Evolutionary conservation across 2,329 filamentous ascomycete species (phyloP).

Genomic region (Zasmidium angulare): DNA sequence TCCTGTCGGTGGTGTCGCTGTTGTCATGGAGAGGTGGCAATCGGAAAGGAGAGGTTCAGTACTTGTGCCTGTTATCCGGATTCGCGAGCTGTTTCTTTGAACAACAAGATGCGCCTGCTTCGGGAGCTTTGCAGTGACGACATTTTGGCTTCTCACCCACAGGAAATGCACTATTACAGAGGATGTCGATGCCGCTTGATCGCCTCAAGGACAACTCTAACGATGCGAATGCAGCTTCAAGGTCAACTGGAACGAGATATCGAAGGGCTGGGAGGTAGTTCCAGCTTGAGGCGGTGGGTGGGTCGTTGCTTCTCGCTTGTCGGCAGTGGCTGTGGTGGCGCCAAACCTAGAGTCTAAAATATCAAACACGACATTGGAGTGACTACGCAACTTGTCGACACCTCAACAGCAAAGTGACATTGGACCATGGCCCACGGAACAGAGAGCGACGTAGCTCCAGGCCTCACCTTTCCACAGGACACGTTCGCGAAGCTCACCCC

Average conservation of each 20-base stretch:
- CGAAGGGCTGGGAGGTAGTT: too few relatives aligned
- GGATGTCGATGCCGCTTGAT: too few relatives aligned
- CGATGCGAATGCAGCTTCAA: too few relatives aligned
- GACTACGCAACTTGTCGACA: neutral
- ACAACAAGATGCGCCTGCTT: neutral
- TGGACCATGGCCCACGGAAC: constrained; percentile 3
- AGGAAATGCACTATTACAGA: too few relatives aligned
- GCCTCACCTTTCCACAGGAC: constrained; percentile 58
- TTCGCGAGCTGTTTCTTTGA: neutral
- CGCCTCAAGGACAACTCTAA: too few relatives aligned
- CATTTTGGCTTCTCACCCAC: neutral
- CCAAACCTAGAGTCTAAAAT: neutral
- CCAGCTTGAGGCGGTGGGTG: too few relatives aligned
- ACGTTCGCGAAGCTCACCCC: constrained; percentile 89
- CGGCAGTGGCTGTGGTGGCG: neutral
- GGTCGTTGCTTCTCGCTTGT: neutral
- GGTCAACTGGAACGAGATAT: too few relatives aligned
- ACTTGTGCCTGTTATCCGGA: neutral
- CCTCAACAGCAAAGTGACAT: neutral
- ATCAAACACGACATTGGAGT: neutral
- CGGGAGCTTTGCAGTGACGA: neutral
- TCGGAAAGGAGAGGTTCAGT: neutral
- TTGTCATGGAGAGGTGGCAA: too few relatives aligned
- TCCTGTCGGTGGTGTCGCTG: neutral
- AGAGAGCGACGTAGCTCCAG: constrained; percentile 19